phyloP scores from a whole-genome alignment of 192 early-diverging fungal species.

The Allomyces macrogynus region DNA sequence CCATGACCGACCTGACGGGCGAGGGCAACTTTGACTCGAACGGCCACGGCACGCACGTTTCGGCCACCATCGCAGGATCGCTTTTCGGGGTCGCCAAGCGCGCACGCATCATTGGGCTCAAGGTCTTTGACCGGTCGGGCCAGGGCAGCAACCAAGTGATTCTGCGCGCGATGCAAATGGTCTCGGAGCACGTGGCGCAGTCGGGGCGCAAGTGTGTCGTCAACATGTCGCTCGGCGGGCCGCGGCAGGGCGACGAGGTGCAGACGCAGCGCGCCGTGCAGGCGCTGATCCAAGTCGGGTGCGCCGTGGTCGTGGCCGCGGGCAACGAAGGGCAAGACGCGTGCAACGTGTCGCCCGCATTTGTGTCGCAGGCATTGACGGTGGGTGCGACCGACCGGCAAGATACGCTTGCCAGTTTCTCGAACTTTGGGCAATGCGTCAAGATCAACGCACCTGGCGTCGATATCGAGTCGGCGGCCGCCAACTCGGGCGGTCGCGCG shows the following conservation, averaged over 20 bases:
- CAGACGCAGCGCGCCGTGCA: neutral
- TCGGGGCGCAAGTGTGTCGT: neutral
- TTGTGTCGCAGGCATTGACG: neutral
- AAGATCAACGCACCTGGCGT: slow-evolving; percentile 2
- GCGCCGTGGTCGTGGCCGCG: slow-evolving; percentile 2
- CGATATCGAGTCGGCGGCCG: slow-evolving; percentile 7
- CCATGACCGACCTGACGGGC: neutral
- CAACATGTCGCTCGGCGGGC: neutral
- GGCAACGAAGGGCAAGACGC: slow-evolving; percentile 3
- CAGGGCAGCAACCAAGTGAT: neutral
- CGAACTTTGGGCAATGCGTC: slow-evolving; percentile 2
- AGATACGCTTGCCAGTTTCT: neutral
- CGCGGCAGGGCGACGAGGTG: neutral
- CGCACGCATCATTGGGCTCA: neutral
- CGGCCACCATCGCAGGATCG: neutral
- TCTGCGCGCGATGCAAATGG: neutral
- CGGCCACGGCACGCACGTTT: slow-evolving; percentile 6
- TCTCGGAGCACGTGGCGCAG: neutral
- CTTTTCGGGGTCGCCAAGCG: neutral
- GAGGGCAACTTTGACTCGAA: slow-evolving; percentile 1
- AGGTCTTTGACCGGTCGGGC: neutral
- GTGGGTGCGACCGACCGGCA: slow-evolving; percentile 4
- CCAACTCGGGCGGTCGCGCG: slow-evolving; percentile 19
- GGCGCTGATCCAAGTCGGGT: neutral
- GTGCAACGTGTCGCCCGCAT: slow-evolving; percentile 3